Evolutionary conservation across 208 protist genomes (phyloP), one percentile per base, ranked within the genome.

Genomic region (Tritrichomonas foetus): DNA sequence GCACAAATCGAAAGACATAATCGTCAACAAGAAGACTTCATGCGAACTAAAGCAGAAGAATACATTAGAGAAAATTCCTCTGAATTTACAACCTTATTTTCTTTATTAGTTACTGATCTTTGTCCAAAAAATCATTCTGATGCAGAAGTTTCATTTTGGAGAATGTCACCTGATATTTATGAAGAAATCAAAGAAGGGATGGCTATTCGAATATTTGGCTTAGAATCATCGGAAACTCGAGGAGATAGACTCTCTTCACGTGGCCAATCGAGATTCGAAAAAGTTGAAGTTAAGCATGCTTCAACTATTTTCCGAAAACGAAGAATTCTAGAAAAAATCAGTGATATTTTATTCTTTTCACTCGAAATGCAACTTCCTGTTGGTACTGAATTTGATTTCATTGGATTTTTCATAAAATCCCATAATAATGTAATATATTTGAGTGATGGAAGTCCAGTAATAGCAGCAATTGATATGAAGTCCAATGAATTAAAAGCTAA

Each of bases 141-240:
- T 89, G 44, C 41, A 11, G 78, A 89, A 50, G 36, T 89, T 36
- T 57, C 78, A 57, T 89, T 89, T 57, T 89, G 78, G 78, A 89
- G 78, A 50, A 8, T n/a, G 1, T 27, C 78, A n/a, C 25, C 57
- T 27, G 78, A 89, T 27, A 39, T 89, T 57, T 89, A 39, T 57
- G 78, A 89, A 33, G 47, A 44, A 22, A 22, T 89, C 14, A 14
- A 53, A 57, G 78, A 89, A 89, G 78, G 78, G 0, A 57, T 36
- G 0, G 20, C 41, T 39, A 20, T 57, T 49, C 44, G 78, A 89
- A 89, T 89, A 20, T 89, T 41, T 89, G 47, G 57, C 30, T 8
- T 89, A 11, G 78, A 57, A 57, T 41, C 78, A 3, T 39, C 25
- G 9, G 78, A 89, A 39, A 55, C 41, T n/a, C 25, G 44, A 89